phyloP scores from a whole-genome alignment of 108 stramenopile species.

The Mayamaea pseudoterrestris region DNA sequence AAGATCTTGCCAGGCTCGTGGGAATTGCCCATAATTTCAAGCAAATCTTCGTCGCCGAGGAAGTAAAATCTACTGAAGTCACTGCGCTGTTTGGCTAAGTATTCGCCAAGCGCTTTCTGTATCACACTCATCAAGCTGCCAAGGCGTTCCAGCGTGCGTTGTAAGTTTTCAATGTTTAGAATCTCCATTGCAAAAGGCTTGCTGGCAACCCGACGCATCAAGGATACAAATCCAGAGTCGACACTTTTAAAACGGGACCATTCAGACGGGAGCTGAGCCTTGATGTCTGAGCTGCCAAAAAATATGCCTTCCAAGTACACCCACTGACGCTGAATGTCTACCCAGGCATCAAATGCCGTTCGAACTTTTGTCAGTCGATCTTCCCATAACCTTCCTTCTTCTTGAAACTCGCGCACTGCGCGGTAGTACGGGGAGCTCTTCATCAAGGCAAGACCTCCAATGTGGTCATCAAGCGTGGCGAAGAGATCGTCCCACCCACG shows the following conservation, averaged over 20 bases:
- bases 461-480: slow-evolving; percentile 92
- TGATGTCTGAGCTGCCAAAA: slow-evolving; percentile 89
- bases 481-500: slow-evolving; percentile 94
- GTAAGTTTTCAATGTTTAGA: slow-evolving; percentile 85
- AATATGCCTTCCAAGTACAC: slow-evolving; percentile 96
- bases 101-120: slow-evolving; percentile 94
- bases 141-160: slow-evolving; percentile 84
- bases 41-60: slow-evolving; percentile 97
- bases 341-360: slow-evolving; percentile 90
- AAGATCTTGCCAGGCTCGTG: slow-evolving; percentile 89
- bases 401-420: slow-evolving; percentile 90
- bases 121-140: slow-evolving; percentile 82
- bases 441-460: slow-evolving; percentile 85
- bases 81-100: slow-evolving; percentile 90
- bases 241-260: slow-evolving; percentile 93
- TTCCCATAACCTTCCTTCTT: slow-evolving; percentile 92
- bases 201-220: slow-evolving; percentile 82
- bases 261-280: slow-evolving; percentile 91
- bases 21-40: slow-evolving; percentile 95
- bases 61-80: slow-evolving; percentile 98
- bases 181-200: slow-evolving; percentile 84
- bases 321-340: slow-evolving; percentile 96
- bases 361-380: slow-evolving; percentile 84
- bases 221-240: slow-evolving; percentile 85
- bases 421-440: slow-evolving; percentile 90